These are phyloP conservation scores for Sporisorium scitamineum DNA, from an alignment of 1,284 basidiomycete species.

Conservation along the genomic window DNA sequence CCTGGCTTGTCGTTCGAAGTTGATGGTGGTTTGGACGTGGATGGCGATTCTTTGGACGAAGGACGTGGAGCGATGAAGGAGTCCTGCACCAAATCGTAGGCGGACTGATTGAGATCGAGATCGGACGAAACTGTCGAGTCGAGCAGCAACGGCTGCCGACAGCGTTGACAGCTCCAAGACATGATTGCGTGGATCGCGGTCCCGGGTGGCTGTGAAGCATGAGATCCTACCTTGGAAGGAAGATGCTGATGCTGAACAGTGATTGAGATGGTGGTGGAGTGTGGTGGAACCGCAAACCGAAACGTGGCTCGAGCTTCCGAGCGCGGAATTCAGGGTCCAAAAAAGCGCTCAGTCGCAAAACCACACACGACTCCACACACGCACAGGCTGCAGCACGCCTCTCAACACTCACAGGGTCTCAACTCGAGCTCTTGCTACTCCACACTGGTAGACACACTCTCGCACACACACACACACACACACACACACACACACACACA, in stretches of 20 bases:
- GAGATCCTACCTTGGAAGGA: background rate
- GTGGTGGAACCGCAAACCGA: background rate
- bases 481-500: background rate
- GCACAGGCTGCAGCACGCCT: background rate
- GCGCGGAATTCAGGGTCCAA: slow-evolving; percentile 15
- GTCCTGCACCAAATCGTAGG: slow-evolving; percentile 52
- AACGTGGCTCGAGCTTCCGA: background rate
- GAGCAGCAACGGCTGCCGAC: slow-evolving; percentile 54
- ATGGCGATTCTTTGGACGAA: background rate
- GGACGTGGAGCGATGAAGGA: slow-evolving; percentile 35
- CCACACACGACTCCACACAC: background rate
- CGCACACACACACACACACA: background rate
- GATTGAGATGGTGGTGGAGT: slow-evolving; percentile 4
- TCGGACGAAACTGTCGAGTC: slow-evolving; percentile 44
- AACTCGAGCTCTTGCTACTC: background rate
- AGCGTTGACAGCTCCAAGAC: slow-evolving; percentile 61
- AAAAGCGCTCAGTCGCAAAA: background rate
- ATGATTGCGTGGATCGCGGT: slow-evolving; percentile 7
- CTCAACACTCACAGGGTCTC: background rate
- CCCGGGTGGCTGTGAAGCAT: too few relatives aligned
- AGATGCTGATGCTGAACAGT: background rate
- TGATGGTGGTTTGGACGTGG: slow-evolving; percentile 1
- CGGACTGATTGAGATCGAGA: slow-evolving; percentile 53
- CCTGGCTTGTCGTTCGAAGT: background rate
- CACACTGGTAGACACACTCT: background rate